These are phyloP conservation scores for Acorus calamus DNA, from an alignment of 106 monocot species.

Conservation along the genomic window DNA sequence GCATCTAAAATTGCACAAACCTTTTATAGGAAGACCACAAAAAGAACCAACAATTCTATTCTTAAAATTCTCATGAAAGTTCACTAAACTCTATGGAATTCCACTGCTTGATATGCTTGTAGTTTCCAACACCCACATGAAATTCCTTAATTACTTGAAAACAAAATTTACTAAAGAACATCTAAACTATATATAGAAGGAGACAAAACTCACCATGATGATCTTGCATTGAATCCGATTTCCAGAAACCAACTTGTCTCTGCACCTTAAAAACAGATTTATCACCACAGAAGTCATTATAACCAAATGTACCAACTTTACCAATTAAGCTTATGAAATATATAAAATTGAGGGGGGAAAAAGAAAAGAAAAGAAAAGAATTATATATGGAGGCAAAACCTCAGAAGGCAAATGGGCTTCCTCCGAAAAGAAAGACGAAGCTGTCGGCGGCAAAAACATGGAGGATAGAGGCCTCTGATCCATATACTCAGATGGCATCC, in stretches of 20 bases:
- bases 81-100: no score
- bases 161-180: background rate
- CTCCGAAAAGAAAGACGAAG: slow-evolving; percentile 31
- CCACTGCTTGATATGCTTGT: no score
- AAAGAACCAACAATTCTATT: no score
- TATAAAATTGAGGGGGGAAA: background rate
- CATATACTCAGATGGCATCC: slow-evolving; percentile 42
- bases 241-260: slow-evolving; percentile 66
- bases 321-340: background rate
- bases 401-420: slow-evolving; percentile 18
- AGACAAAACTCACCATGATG: slow-evolving; percentile 32
- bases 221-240: slow-evolving; percentile 27
- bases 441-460: slow-evolving; percentile 4
- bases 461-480: slow-evolving; percentile 26
- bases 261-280: slow-evolving; percentile 12
- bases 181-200: background rate
- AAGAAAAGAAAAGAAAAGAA: no score
- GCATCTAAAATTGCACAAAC: no score
- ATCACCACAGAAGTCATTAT: no score
- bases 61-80: no score
- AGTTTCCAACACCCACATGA: no score
- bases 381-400: slow-evolving; percentile 6
- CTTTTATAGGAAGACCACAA: no score
- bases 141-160: no score
- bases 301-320: background rate